Base-by-base conservation (phyloP, 83 land plant species). In the Larix sibirica region DNA sequence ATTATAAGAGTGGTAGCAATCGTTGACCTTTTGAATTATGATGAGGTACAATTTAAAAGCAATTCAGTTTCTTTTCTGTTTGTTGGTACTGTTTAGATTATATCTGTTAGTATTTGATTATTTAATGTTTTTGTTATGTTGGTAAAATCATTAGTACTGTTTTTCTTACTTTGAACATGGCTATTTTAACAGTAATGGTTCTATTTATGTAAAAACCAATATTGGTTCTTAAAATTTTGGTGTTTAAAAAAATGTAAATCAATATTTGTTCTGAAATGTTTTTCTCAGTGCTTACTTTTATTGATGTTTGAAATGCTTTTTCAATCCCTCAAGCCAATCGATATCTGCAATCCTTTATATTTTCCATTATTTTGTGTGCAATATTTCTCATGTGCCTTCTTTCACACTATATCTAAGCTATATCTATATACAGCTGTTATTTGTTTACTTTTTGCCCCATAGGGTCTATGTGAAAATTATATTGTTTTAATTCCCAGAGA, bases 1-100 rank as follows among this genome's bases (percentile, higher is more conserved):
- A 84, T 84, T 31, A 80, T 94, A 20, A 90, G 83, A 88, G 96
- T 86, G 18, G 84, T 83, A 16, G 89, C 96, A 13, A 36, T 84
- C 28, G 89, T 87, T 68, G 96, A 94, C 88, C 33, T 81, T 33
- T 14, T 86, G 50, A 94, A 94, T 79, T 88, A 80, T 87, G 96
- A 92, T 82, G 91, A 94, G 94, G 95, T 93, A 88, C 36, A 28
- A n/a, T 24, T 13, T 0, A 77, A 47, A 50, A 50, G 23, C 8
- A 44, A 18, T 71, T 40, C 6, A 20, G 2, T 38, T 7, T 71
- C 21, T 71, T 71, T 6, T 2, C 38, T 71, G 21, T 17, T 71
- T 21, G 23, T 20, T 9, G 20, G 1, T 23, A 71, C 42, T 5
- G 20, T 71, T 40, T n/a, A 36, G 6, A 71, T 71, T 40, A 12